Evolutionary conservation across 108 stramenopile species (phyloP), one percentile per base, ranked within the genome.

Genomic region (Nitzschia putrida): DNA sequence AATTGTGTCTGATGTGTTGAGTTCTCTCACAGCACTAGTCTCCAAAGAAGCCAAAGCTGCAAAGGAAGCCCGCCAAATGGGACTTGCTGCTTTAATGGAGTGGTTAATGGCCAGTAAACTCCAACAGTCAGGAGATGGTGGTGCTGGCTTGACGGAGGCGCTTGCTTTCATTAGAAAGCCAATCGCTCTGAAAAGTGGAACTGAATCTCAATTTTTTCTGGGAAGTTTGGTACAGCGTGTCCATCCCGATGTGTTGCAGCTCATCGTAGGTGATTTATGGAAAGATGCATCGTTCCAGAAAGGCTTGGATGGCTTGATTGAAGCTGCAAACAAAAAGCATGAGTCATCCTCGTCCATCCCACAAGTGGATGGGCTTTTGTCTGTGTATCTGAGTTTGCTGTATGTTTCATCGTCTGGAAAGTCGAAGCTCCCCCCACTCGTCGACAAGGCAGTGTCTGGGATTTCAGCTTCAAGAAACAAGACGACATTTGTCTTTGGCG

Each of bases 301-400:
- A 56, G 89, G 84, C 25, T 53, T 90, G 38, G 76, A 83, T 68
- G 45, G 67, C 7, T 68, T 89, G 5, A 63, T 93, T 34, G 89
- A 89, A 43, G 64, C 72, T 11, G 80, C 85, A 0, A 71, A 68
- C 54, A 90, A 86, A 65, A 93, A 88, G 61, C 82, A 88, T 63
- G 64, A 71, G 18, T 69, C 83, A 0, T 74, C 85, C 0, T 80
- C 88, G 0, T 51, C 78, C 20, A 75, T 87, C n/a, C 68, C 87
- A 22, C 86, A 82, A 51, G 77, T 84, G 8, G 92, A 90, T 53
- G 92, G 89, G 16, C 37, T 85, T 0, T 42, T 90, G 53, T 82
- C 88, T 9, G 40, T 86, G 0, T 87, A 87, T 61, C 52, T 93
- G 40, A 44, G 78, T 12, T 55, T 87, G 3, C 18, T 86, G n/a